Evolutionary conservation across 1,284 basidiomycete genomes (phyloP).

Genomic region (Naganishia liquefaciens): DNA sequence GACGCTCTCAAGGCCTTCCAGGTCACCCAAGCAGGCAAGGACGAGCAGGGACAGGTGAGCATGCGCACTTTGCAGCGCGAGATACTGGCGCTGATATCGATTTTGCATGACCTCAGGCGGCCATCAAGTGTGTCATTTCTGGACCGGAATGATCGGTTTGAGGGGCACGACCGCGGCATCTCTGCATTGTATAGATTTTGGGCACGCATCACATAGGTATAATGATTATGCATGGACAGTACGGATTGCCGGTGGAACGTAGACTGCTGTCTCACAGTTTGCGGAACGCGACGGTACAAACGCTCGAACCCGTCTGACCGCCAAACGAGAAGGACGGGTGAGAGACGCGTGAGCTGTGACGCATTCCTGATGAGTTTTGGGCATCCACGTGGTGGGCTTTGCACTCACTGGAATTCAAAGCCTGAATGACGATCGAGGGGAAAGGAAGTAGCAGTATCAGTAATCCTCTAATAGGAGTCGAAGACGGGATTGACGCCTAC

Average conservation of each 20-base stretch:
- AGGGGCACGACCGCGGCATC: not conserved
- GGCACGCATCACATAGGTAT: slow-evolving; percentile 8
- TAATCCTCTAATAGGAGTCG: not conserved
- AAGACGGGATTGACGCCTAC: slow-evolving; percentile 33
- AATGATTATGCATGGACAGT: slow-evolving; percentile 9
- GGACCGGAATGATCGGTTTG: slow-evolving; percentile 39
- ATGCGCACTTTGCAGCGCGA: too few species aligned
- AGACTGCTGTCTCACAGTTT: slow-evolving; percentile 33
- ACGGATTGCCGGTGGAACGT: not conserved
- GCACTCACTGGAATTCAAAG: slow-evolving; percentile 46
- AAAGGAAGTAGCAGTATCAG: not conserved
- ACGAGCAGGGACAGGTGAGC: slow-evolving; percentile 59
- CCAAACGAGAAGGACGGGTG: slow-evolving; percentile 53
- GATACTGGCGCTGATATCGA: not conserved
- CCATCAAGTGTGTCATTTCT: slow-evolving; percentile 53
- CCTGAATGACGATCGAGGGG: slow-evolving; percentile 29
- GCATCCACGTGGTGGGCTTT: not conserved
- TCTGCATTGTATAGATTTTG: slow-evolving; percentile 26
- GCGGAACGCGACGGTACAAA: slow-evolving; percentile 53
- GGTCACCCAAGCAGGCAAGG: slow-evolving; percentile 66
- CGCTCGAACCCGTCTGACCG: slow-evolving; percentile 49
- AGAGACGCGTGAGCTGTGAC: slow-evolving; percentile 49
- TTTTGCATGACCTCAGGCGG: slow-evolving; percentile 35
- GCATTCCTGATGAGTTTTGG: not conserved
- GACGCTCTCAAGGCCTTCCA: slow-evolving; percentile 61